Evolutionary conservation across 192 early-diverging fungal genomes (phyloP).

Genomic region (Backusella macrospora): DNA sequence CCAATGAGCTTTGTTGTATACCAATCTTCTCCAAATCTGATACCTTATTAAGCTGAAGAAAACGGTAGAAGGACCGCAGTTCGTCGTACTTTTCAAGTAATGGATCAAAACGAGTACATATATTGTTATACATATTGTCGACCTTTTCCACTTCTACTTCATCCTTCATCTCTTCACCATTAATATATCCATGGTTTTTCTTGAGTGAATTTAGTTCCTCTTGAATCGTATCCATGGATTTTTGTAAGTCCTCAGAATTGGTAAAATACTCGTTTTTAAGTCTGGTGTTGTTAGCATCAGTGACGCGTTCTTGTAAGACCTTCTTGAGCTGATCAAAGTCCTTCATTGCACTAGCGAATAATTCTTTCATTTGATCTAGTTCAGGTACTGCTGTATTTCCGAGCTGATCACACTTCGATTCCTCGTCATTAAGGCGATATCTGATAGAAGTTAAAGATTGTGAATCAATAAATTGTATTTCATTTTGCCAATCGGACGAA

Average conservation of each 20-base stretch:
- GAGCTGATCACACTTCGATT: background rate
- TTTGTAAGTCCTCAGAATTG: background rate
- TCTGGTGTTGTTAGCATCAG: slow-evolving; percentile 5
- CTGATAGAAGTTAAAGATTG: slow-evolving; percentile 1
- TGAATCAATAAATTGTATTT: background rate
- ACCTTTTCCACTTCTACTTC: background rate
- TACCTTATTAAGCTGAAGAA: slow-evolving; percentile 18
- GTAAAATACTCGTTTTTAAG: slow-evolving; percentile 12
- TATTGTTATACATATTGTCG: background rate
- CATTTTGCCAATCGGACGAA: background rate
- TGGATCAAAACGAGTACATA: background rate
- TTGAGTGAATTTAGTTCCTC: background rate
- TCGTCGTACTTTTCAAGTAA: slow-evolving; percentile 9
- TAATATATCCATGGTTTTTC: background rate
- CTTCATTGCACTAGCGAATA: background rate
- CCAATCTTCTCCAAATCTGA: background rate
- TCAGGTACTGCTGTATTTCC: background rate
- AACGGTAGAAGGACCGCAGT: slow-evolving; percentile 9
- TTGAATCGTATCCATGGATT: background rate
- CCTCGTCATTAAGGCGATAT: slow-evolving; percentile 4
- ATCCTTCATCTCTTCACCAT: slow-evolving; percentile 4
- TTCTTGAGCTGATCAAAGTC: background rate
- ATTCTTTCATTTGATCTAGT: background rate
- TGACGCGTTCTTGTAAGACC: background rate
- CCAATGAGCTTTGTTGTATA: background rate